Evolutionary conservation across 2,329 filamentous ascomycete genomes (phyloP), one percentile per base, ranked within the genome.

Genomic region (Exophiala oligosperma): DNA sequence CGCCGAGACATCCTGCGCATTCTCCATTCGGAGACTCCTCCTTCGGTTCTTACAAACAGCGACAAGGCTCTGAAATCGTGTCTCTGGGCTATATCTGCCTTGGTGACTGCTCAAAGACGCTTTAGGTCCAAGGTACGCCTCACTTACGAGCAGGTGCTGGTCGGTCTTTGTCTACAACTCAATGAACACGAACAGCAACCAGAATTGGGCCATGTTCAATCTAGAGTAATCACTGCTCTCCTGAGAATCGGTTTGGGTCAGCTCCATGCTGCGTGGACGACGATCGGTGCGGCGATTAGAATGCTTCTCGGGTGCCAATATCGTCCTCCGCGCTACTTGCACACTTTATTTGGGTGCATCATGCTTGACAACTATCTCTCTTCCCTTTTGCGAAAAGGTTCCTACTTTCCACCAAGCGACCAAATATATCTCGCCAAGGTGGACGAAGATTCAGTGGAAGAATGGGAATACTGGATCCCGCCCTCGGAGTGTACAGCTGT

Each of bases 391-490:
- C 72, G 71, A 4, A 70, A 74, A 21, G 69, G 72, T 7, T 75
- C 78, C 1, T 77, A 79, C 59, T 73, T 83, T 57, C 72, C 72
- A 43, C 59, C 65, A 14, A 64, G 64, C 3, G 68, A 76, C 47
- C 64, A 75, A 4, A n/a, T 41, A 8, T 12, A 44, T 24, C 68
- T 79, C 35, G 79, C 80, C 7, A 70, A 73, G 1, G 73, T 88
- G 2, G 77, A 83, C 28, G 85, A 89, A 68, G 84, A 88, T 64
- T 85, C 85, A 1, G 73, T 87, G n/a, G 88, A 90, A 66, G 87
- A 90, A 72, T 90, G 87, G 87, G 84, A 88, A 63, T 84, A 85
- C 1, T 91, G 88, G 88, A 77, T 40, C 7, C 52, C 52, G 8
- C 44, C 44, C 14, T 48, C 44, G 6, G 4, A 14, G 12, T 48